Conservation (phyloP, 1,284 basidiomycete species). For the Mycena sp. region DNA sequence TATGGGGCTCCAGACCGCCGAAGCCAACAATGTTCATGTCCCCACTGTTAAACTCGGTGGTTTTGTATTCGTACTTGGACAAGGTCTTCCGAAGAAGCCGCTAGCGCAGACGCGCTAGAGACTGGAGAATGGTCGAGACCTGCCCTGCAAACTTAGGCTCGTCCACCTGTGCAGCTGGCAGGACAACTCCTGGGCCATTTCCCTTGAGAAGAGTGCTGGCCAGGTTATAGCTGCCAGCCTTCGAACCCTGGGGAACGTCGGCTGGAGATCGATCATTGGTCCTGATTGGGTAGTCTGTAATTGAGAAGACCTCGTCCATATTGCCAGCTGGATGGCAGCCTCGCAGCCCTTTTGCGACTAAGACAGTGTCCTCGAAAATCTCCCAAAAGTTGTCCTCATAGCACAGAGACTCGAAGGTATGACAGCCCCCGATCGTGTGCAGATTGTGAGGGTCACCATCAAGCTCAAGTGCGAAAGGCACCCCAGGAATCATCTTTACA, state of each 20-base stretch:
- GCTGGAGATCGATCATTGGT: neutral
- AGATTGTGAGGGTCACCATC: neutral
- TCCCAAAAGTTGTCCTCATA: neutral
- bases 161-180: neutral
- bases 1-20: neutral
- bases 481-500: neutral
- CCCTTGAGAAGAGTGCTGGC: neutral
- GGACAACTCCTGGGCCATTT: neutral
- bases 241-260: neutral
- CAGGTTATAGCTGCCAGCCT: constrained; percentile 2
- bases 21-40: constrained; percentile 10
- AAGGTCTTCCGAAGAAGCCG: neutral
- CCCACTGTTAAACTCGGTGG: neutral
- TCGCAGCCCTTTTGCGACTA: neutral
- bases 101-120: neutral
- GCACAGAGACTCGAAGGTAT: neutral
- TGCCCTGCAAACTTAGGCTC: neutral
- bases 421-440: neutral
- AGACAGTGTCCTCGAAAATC: neutral
- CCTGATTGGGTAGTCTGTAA: neutral
- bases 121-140: neutral
- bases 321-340: neutral
- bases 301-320: neutral
- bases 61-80: neutral
- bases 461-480: neutral